Evolutionary conservation across 805 yeast genomes (phyloP).

Genomic region (Jamesozyma piceae): DNA sequence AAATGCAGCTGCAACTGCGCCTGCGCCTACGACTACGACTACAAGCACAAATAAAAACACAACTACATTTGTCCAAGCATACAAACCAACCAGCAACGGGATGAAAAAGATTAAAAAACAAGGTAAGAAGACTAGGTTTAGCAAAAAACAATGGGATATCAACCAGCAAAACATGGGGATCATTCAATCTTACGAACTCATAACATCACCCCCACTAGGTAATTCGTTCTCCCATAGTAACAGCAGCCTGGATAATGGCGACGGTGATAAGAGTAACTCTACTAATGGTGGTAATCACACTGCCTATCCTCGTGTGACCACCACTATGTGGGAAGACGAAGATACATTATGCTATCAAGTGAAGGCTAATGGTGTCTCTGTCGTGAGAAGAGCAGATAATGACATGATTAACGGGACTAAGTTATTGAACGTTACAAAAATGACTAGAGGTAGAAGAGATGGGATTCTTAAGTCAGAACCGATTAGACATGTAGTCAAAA

Average conservation of each 20-base stretch:
- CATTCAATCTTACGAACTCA: conserved; percentile 4
- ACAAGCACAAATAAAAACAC: no score
- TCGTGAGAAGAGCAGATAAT: conserved; percentile 75
- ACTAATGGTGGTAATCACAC: not conserved
- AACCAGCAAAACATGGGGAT: conserved; percentile 5
- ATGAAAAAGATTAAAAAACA: not conserved
- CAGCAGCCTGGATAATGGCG: no score
- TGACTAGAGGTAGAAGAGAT: conserved; percentile 82
- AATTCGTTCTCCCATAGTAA: no score
- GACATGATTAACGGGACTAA: conserved; percentile 83
- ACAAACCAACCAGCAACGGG: not conserved
- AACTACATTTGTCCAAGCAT: not conserved
- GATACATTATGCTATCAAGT: conserved; percentile 78
- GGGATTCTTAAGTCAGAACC: conserved; percentile 74
- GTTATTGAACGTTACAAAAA: conserved; percentile 70
- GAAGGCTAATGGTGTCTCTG: conserved; percentile 71
- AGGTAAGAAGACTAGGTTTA: not conserved
- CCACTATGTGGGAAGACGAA: conserved; percentile 89
- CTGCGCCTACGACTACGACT: not conserved
- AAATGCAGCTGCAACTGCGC: not conserved
- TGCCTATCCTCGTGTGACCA: conserved; percentile 48
- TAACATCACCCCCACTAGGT: not conserved
- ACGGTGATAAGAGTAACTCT: not conserved
- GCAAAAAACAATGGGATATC: conserved; percentile 3
- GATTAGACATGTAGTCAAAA: conserved; percentile 70